Conservation (phyloP, 345 rosid species). For the Salix udensis region DNA sequence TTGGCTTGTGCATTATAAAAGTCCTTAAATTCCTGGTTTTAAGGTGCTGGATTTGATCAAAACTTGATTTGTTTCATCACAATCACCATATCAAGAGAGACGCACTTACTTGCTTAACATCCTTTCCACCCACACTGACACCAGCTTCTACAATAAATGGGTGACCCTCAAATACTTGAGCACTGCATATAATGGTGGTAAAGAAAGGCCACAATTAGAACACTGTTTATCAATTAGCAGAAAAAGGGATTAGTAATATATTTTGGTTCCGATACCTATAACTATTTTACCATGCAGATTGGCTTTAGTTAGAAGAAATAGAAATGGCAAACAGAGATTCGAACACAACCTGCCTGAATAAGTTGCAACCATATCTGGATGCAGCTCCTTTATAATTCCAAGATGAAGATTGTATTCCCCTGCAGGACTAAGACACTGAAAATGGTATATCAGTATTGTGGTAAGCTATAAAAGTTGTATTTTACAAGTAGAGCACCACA, state of each 20-base stretch:
- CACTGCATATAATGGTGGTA: conserved; percentile 46
- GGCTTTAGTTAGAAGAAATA: background rate
- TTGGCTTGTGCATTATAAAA: no score
- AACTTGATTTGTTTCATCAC: background rate
- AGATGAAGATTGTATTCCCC: conserved; percentile 98
- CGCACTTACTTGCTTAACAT: conserved; percentile 75
- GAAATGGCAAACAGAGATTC: conserved; percentile 12
- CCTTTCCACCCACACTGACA: conserved; percentile 91
- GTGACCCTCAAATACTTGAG: conserved; percentile 98
- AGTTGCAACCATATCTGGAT: conserved; percentile 97
- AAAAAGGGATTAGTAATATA: background rate
- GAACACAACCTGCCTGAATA: conserved; percentile 86
- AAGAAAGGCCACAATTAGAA: conserved; percentile 12
- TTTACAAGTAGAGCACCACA: background rate
- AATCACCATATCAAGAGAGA: background rate
- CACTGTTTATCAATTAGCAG: background rate
- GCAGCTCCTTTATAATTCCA: conserved; percentile 95
- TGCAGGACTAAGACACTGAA: conserved; percentile 97
- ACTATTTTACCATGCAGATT: background rate
- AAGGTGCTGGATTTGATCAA: no score
- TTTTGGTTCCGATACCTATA: background rate
- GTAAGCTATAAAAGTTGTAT: background rate
- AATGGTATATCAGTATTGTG: conserved; percentile 8
- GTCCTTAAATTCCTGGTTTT: no score
- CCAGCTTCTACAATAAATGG: conserved; percentile 99